A percentile compares a stretch with the other conserved stretches of the same genome.
Conservation (phyloP, 495 filamentous ascomycete genomes). For the Trichoderma reesei region DNA sequence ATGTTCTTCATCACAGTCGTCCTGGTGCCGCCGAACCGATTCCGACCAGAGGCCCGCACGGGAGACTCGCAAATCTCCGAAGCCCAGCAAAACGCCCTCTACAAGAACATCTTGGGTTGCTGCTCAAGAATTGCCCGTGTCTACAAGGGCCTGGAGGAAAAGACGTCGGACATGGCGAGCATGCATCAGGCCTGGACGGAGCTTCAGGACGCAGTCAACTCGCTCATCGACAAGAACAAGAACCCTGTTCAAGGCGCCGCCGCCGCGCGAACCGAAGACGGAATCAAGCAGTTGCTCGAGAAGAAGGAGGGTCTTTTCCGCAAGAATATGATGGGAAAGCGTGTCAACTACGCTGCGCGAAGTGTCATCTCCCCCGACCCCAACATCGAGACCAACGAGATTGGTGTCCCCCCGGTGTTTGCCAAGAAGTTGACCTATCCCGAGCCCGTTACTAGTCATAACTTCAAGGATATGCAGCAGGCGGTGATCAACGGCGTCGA, state of each 20-base stretch:
- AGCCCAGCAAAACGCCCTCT: conserved; percentile 71
- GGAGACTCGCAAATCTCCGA: conserved; percentile 72
- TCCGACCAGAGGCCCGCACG: conserved; percentile 76
- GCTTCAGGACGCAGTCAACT: conserved; percentile 85
- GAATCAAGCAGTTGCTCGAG: conserved; percentile 95
- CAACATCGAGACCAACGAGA: conserved; percentile 97
- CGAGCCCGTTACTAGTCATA: conserved; percentile 93
- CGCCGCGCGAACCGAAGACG: conserved; percentile 59
- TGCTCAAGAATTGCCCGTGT: conserved; percentile 65
- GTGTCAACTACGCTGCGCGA: conserved; percentile 95
- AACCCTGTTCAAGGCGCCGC: conserved; percentile 70
- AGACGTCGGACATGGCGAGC: conserved; percentile 29
- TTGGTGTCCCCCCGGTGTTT: conserved; percentile 95
- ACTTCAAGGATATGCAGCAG: conserved; percentile 88
- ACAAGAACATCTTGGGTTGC: conserved; percentile 66
- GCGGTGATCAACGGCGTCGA: conserved; percentile 93
- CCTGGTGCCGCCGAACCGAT: conserved; percentile 84
- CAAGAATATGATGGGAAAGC: conserved; percentile 99
- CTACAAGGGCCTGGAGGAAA: conserved; percentile 38
- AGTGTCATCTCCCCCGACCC: conserved; percentile 98
- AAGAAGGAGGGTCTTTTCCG: conserved; percentile 98
- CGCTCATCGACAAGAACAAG: conserved; percentile 76
- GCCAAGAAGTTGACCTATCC: conserved; percentile 94
- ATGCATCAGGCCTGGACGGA: conserved; percentile 55
- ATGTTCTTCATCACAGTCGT: conserved; percentile 90